Conservation (phyloP, 2,329 filamentous ascomycete species). For the Diaporthe citrichinensis region DNA sequence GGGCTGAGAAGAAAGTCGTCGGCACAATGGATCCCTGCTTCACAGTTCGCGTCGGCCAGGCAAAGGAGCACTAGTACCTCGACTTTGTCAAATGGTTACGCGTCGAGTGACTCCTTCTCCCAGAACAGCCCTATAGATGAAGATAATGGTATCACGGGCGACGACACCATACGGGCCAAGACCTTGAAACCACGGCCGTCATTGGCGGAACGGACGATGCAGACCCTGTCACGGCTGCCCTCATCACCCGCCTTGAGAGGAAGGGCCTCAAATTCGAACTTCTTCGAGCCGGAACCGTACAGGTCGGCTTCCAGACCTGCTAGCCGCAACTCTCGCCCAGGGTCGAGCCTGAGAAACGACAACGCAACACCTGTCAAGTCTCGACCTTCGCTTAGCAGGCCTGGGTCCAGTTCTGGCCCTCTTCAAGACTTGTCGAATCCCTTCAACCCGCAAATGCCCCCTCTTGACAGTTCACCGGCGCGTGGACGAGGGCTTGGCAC, state of each 20-base stretch:
- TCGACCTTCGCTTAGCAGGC: conserved; percentile 64
- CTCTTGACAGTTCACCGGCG: conserved; percentile 61
- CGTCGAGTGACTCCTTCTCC: conserved; percentile 27
- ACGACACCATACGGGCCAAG: conserved; percentile 21
- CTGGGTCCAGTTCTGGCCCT: conserved; percentile 67
- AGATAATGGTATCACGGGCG: not conserved
- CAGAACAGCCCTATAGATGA: conserved; percentile 35
- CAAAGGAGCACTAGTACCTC: conserved; percentile 36
- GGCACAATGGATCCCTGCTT: conserved; percentile 19
- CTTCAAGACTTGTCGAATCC: conserved; percentile 60
- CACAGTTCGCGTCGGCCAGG: conserved; percentile 18
- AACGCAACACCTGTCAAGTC: conserved; percentile 67
- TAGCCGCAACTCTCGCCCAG: conserved; percentile 63
- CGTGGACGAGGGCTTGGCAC: conserved; percentile 52
- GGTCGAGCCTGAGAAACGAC: conserved; percentile 74
- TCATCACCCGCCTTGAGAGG: conserved; percentile 80
- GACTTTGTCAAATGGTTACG: conserved; percentile 28
- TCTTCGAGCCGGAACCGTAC: conserved; percentile 78
- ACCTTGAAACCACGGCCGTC: conserved; percentile 63
- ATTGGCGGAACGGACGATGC: conserved; percentile 86
- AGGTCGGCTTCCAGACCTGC: conserved; percentile 65
- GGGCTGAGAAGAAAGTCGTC: conserved; percentile 36
- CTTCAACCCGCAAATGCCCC: conserved; percentile 59
- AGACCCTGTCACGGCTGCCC: conserved; percentile 84
- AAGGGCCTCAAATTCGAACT: conserved; percentile 78